Evolutionary conservation across 805 yeast genomes (phyloP), one percentile per base, ranked within the genome.

Genomic region (Ogataea haglerorum): DNA sequence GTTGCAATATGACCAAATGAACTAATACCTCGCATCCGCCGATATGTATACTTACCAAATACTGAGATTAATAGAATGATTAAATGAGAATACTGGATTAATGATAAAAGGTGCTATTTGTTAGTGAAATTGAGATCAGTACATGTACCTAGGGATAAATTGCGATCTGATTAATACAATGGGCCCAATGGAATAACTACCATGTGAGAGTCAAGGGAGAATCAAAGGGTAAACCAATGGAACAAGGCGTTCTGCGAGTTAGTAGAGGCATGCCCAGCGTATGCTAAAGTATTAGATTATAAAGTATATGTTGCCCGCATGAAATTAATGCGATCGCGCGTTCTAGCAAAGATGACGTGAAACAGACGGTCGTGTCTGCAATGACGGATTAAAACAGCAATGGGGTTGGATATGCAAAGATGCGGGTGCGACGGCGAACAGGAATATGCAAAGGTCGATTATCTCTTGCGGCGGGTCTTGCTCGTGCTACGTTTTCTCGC

Each of bases 1-100:
- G 6, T 36, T 47, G 14, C 54, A 48, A 6, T 56, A 56, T 36
- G 57, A 56, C 36, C 18, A 33, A 9, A 21, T 31, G 43, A 18
- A 25, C n/a, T 27, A 27, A 36, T 21, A 36, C 39, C 28, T 28
- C 28, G 33, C 39, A 14, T 31, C 34, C 27, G 22, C 10, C 16
- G 22, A 7, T 8, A 8, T n/a, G 29, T 15, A 23, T 22, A 33
- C 15, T 24, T 12, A 24, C 27, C 27, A 24, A 24, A 24, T 24
- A 24, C 27, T 24, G 13, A 24, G 3, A n/a, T 5, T 24, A 24
- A 24, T 24, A 24, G 14, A n/a, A 24, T 24, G 14, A 24, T 12
- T 24, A 24, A 10, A 10, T 10, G 27, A 24, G 10, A 24, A 3
- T 19, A 19, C 21, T 19, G 21, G 21, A 7, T 19, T 19, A 19